phyloP scores from a whole-genome alignment of 1,284 basidiomycete species.

The Ustanciosporium gigantosporum region DNA sequence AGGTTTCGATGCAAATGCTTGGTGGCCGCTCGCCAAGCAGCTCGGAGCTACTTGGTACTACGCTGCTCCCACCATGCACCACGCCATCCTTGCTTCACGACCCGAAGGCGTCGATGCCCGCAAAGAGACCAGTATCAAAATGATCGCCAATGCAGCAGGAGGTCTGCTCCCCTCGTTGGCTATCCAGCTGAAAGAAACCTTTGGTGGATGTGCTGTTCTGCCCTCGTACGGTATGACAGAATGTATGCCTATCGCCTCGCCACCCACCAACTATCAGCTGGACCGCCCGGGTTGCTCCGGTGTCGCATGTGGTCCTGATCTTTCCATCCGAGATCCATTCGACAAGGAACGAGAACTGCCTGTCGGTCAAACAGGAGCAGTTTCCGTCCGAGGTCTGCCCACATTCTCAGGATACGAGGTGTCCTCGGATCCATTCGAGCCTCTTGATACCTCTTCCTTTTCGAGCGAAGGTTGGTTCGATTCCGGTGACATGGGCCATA shows the following conservation, averaged over 20 bases:
- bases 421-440: conserved; percentile 45
- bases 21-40: conserved; percentile 58
- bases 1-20: conserved; percentile 58
- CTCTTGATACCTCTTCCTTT: conserved; percentile 58
- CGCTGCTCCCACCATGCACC: conserved; percentile 61
- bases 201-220: conserved; percentile 53
- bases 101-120: conserved; percentile 52
- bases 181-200: conserved; percentile 58
- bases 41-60: conserved; percentile 61
- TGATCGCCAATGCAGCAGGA: conserved; percentile 61
- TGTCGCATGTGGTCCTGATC: conserved; percentile 58
- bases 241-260: conserved; percentile 61
- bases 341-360: conserved; percentile 56
- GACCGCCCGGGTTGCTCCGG: conserved; percentile 60
- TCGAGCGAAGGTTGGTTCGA: conserved; percentile 61
- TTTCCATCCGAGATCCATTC: conserved; percentile 59
- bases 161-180: conserved; percentile 59
- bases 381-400: conserved; percentile 58
- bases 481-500: conserved; percentile 61
- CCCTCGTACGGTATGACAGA: conserved; percentile 61
- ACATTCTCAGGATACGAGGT: conserved; percentile 59
- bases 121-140: conserved; percentile 53
- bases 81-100: conserved; percentile 58
- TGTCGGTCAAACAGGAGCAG: conserved; percentile 56
- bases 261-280: conserved; percentile 58